phyloP scores from a whole-genome alignment of 2,329 filamentous ascomycete species.

The Acrodontium crateriforme region DNA sequence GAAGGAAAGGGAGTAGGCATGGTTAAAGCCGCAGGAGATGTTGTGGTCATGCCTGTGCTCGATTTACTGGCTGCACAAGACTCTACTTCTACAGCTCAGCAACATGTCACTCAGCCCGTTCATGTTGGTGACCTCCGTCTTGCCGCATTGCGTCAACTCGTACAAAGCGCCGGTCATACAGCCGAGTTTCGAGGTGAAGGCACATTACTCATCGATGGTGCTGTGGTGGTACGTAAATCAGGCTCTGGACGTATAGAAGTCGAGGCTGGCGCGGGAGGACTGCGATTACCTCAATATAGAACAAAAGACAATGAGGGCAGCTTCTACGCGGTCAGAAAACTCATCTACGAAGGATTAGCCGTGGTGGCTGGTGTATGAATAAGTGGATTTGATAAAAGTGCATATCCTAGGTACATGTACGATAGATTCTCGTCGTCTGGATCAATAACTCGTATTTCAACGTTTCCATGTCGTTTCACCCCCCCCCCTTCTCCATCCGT shows the following conservation, averaged over 20 bases:
- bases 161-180: conserved; percentile 68
- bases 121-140: conserved; percentile 89
- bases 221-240: conserved; percentile 78
- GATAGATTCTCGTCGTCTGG: too few species aligned
- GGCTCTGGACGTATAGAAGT: conserved; percentile 68
- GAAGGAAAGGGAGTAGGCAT: too few species aligned
- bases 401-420: too few species aligned
- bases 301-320: conserved; percentile 41
- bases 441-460: too few species aligned
- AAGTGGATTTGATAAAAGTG: too few species aligned
- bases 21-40: conserved; percentile 45
- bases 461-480: too few species aligned
- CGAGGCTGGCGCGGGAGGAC: conserved; percentile 52
- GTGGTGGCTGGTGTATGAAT: conserved; percentile 59
- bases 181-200: conserved; percentile 92
- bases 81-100: not conserved
- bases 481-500: too few species aligned
- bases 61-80: not conserved
- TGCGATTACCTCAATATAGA: conserved; percentile 24
- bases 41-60: not conserved
- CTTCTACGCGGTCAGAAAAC: conserved; percentile 76
- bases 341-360: conserved; percentile 87
- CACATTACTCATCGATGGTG: conserved; percentile 75
- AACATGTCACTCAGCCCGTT: conserved; percentile 59
- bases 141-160: conserved; percentile 71